Evolutionary conservation across 768 basidiomycete species (phyloP), one percentile per base, ranked within the genome.

Genomic region (Russula foetens): DNA sequence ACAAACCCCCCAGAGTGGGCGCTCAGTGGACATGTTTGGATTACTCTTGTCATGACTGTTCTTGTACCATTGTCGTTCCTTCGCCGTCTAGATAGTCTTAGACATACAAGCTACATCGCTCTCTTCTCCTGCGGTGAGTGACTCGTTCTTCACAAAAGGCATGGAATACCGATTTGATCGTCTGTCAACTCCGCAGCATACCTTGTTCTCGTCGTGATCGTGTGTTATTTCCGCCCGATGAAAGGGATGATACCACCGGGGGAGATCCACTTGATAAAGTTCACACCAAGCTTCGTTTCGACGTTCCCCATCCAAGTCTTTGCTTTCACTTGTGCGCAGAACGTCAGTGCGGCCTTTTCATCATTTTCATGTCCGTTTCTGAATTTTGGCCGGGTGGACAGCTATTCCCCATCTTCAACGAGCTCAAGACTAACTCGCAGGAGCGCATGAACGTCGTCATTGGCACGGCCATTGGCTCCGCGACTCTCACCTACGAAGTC

Each of bases 321-420:
- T 73, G 89, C 90, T 4, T 93, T 86, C 71, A 96, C 93, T 2
- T 97, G 95, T 70, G 81, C 90, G 15, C 93, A 96, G 78, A 96
- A 96, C 69, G 93, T 94, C 71, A 66, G 85, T 68, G 31, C 19
- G 4, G 35, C 4, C 5, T 45, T 21, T 31, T n/a, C 26, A 23
- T 1, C 46, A 33, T 21, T 41, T n/a, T 12, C 17, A 29, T 4
- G 17, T 55, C 29, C 29, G 9, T 26, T 38, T 43, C 50, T 58
- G 21, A 26, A 28, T 54, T 59, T 59, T n/a, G 43, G 64, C 59
- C 26, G 46, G 41, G 29, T 31, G 35, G 31, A 60, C 65, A 98
- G 91, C 74, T 98, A 19, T 97, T 98, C 73, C 91, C 93, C 2
- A 84, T 97, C 54, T 96, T 86, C 75, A 98, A 98, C 70, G 96